Evolutionary conservation across 2,329 filamentous ascomycete species (phyloP).

Genomic region (Colletotrichum liriopes): DNA sequence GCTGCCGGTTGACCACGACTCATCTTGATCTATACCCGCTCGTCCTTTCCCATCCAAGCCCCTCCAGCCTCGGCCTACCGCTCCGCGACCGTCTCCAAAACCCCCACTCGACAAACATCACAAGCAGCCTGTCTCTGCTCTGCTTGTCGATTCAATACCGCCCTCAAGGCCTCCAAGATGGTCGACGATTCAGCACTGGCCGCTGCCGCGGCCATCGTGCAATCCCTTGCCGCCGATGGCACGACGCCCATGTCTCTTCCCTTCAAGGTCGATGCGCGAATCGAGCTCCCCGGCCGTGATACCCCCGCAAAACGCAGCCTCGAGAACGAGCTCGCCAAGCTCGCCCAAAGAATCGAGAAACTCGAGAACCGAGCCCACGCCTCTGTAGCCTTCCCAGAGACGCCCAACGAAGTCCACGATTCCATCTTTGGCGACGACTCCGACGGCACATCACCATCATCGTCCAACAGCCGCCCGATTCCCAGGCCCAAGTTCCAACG

Average conservation of each 20-base stretch:
- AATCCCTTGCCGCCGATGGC: conserved; percentile 64
- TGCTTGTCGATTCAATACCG: conserved; percentile 17
- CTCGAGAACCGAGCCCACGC: conserved; percentile 84
- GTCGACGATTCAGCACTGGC: conserved; percentile 70
- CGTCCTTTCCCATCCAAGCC: conserved; percentile 22
- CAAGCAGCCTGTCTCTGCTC: conserved; percentile 1
- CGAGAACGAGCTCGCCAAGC: conserved; percentile 85
- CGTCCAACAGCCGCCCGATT: conserved; percentile 58
- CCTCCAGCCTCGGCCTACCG: conserved; percentile 11
- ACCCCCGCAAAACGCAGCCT: conserved; percentile 83
- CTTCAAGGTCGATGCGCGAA: conserved; percentile 60
- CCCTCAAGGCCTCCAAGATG: conserved; percentile 54
- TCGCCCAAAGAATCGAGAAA: conserved; percentile 83
- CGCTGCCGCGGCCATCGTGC: conserved; percentile 69
- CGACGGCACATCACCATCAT: conserved; percentile 60
- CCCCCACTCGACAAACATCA: conserved; percentile 11
- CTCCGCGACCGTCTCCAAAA: conserved; percentile 6
- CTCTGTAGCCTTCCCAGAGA: conserved; percentile 79
- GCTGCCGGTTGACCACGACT: conserved; percentile 40
- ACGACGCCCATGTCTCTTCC: conserved; percentile 57
- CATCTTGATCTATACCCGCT: conserved; percentile 36
- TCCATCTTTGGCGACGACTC: conserved; percentile 75
- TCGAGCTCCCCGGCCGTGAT: conserved; percentile 84
- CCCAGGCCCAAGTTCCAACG: conserved; percentile 42
- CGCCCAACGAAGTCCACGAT: conserved; percentile 81